Conservation (phyloP, 352 stramenopile species). For the Paralagenidium karlingii region DNA sequence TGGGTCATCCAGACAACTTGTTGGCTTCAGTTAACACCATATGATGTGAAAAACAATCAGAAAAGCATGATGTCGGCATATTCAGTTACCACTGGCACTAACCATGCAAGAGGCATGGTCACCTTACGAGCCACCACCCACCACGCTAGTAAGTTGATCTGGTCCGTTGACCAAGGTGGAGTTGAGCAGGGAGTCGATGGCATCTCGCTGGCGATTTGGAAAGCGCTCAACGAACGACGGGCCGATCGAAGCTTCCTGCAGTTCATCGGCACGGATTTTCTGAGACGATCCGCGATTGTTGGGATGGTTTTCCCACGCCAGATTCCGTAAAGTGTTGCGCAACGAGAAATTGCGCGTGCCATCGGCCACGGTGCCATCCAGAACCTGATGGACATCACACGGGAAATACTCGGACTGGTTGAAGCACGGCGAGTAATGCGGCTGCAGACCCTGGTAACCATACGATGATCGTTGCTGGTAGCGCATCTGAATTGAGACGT, state of each 20-base stretch:
- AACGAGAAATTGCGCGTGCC: slow-evolving; percentile 16
- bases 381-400: slow-evolving; percentile 60
- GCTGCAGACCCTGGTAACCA: slow-evolving; percentile 45
- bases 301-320: slow-evolving; percentile 45
- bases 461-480: slow-evolving; percentile 57
- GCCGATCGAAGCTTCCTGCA: slow-evolving; percentile 21
- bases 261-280: slow-evolving; percentile 45
- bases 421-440: slow-evolving; percentile 65
- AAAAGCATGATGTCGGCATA: no score
- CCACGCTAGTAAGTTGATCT: no score
- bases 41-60: no score
- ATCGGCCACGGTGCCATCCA: slow-evolving; percentile 51
- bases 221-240: slow-evolving; percentile 62
- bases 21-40: no score
- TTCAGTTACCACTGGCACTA: no score
- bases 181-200: no score
- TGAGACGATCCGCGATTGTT: slow-evolving; percentile 44
- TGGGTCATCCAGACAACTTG: no score
- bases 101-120: no score
- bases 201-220: slow-evolving; percentile 24
- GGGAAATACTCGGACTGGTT: slow-evolving; percentile 77
- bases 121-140: no score
- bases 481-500: slow-evolving; percentile 63
- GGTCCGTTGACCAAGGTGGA: no score
- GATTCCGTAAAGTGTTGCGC: slow-evolving; percentile 21